Conservation (phyloP, 805 yeast species). For the Metschnikowia hibisci region DNA sequence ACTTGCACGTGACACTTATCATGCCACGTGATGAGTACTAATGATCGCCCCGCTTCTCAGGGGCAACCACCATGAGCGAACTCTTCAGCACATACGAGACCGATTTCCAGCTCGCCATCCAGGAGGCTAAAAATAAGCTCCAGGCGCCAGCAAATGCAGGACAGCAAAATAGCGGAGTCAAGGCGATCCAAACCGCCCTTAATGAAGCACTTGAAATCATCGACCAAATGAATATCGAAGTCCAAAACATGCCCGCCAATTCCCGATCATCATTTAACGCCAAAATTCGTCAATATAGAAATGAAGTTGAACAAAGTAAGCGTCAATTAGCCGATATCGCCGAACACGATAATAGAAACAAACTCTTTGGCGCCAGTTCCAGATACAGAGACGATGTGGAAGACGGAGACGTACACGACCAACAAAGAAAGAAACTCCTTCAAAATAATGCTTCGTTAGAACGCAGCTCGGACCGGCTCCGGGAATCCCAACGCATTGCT, state of each 20-base stretch:
- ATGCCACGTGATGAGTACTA: background rate
- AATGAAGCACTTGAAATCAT: slow-evolving; percentile 78
- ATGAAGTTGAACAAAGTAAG: slow-evolving; percentile 56
- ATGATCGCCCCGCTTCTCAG: background rate
- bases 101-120: slow-evolving; percentile 66
- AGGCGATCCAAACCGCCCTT: slow-evolving; percentile 60
- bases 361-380: slow-evolving; percentile 57
- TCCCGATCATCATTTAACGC: slow-evolving; percentile 69
- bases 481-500: slow-evolving; percentile 87
- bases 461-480: slow-evolving; percentile 73
- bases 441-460: slow-evolving; percentile 77
- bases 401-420: slow-evolving; percentile 35
- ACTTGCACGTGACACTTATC: background rate
- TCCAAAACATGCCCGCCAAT: slow-evolving; percentile 75
- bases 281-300: slow-evolving; percentile 67
- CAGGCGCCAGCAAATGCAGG: slow-evolving; percentile 48
- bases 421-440: slow-evolving; percentile 78
- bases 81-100: slow-evolving; percentile 62
- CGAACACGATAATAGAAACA: slow-evolving; percentile 70
- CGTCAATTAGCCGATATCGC: slow-evolving; percentile 48
- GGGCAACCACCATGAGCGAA: slow-evolving; percentile 37
- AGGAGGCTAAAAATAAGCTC: slow-evolving; percentile 66
- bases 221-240: slow-evolving; percentile 85
- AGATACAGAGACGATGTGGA: slow-evolving; percentile 35
- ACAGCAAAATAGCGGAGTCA: slow-evolving; percentile 51